Conservation (phyloP, 306 rosid genomes). For the Biancaea sappan region DNA sequence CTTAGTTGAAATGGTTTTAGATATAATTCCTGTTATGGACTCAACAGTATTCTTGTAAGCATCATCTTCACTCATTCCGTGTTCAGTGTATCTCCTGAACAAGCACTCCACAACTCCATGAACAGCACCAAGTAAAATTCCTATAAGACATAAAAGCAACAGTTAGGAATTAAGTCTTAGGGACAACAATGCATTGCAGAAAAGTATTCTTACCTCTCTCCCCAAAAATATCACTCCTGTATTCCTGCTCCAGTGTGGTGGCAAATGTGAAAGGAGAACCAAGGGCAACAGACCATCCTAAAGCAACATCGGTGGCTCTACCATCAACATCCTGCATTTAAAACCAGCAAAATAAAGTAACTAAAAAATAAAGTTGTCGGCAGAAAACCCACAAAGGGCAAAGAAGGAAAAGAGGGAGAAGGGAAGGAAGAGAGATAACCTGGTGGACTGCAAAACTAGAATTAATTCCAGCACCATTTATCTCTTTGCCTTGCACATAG, state of each 20-base stretch:
- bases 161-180: constrained; percentile 26
- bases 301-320: constrained; percentile 90
- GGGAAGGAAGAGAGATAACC: constrained; percentile 41
- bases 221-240: constrained; percentile 96
- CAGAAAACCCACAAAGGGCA: background rate
- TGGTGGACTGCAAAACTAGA: constrained; percentile 95
- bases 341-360: background rate
- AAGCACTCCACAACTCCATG: constrained; percentile 95
- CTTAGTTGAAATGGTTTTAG: constrained; percentile 87
- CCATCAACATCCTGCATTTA: constrained; percentile 87
- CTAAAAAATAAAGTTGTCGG: background rate
- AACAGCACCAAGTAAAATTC: constrained; percentile 97
- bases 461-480: constrained; percentile 98
- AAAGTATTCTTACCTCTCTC: constrained; percentile 71
- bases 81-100: constrained; percentile 89
- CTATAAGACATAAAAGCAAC: constrained; percentile 45
- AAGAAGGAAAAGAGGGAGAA: background rate
- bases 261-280: constrained; percentile 98
- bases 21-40: constrained; percentile 79
- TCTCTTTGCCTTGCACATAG: constrained; percentile 93
- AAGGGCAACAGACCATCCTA: constrained; percentile 98
- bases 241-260: constrained; percentile 93
- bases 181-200: background rate
- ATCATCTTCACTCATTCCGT: constrained; percentile 85
- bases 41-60: constrained; percentile 98